Evolutionary conservation across 805 yeast species (phyloP).

Genomic region (Candida verbasci): DNA sequence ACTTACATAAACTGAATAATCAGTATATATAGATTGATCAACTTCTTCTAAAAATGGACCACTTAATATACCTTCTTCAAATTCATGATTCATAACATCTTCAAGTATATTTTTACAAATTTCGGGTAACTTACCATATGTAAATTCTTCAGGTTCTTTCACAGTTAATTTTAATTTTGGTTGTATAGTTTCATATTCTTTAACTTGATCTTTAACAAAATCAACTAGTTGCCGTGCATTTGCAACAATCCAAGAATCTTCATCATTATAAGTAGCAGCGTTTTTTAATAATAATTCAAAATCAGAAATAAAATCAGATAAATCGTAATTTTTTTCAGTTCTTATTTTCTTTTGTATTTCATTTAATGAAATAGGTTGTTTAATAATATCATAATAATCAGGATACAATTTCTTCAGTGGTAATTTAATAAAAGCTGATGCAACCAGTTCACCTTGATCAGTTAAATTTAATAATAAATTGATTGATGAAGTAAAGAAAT

Average conservation of each 20-base stretch:
- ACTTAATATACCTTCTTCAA: constrained; percentile 49
- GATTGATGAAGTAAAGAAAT: constrained; percentile 28
- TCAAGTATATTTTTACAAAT: constrained; percentile 25
- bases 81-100: constrained; percentile 40
- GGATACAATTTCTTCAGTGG: constrained; percentile 37
- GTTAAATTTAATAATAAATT: constrained; percentile 28
- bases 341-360: constrained; percentile 32
- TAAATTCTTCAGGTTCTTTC: constrained; percentile 12
- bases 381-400: constrained; percentile 34
- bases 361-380: constrained; percentile 28
- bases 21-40: constrained; percentile 67
- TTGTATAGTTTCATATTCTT: constrained; percentile 23
- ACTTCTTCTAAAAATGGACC: constrained; percentile 77
- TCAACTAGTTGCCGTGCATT: constrained; percentile 57
- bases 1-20: constrained; percentile 68
- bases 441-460: constrained; percentile 21
- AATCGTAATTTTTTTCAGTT: constrained; percentile 42
- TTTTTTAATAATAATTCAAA: constrained; percentile 33
- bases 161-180: constrained; percentile 12
- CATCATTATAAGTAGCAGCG: constrained; percentile 38
- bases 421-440: constrained; percentile 27
- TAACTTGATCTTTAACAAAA: constrained; percentile 50
- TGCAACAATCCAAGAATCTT: constrained; percentile 52
- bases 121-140: constrained; percentile 17
- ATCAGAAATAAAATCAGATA: constrained; percentile 35